Base-by-base conservation (phyloP, 202 grass and related monocot genomes). In the Zoysia matrella region DNA sequence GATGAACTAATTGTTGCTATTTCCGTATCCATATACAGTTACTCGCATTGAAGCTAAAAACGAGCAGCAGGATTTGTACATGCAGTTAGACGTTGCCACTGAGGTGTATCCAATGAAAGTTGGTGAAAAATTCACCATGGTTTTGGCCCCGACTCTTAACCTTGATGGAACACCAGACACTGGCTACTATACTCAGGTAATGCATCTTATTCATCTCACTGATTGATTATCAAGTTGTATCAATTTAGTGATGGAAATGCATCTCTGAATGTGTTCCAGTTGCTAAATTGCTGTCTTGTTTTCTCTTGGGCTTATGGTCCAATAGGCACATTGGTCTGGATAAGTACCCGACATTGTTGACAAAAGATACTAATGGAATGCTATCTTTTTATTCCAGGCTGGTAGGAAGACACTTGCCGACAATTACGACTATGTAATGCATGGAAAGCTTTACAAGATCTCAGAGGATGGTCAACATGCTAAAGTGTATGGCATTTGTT, bases 181-280 rank as follows among this genome's bases (percentile, higher is more conserved):
- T 73, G 92, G 94, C 61, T 98, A 75, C 85, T 98, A 82, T 75
- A 90, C 82, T 40, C 92, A 92, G 90, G 95, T 95, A 78, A 82
- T 6, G 6, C 4, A 7, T 10, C 68, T 56, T 39, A 0, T 62
- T 49, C 52, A 40, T 68, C 39, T 73, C 65, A 15, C 41, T 30
- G 18, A 40, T 36, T 67, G 51, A 36, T 66, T 11, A 41, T 54
- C 9, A 4, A 46, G 48, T 48, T 60, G 8, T 52, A 36, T 41
- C 40, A 74, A 13, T 60, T 82, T 49, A 74, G 66, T 55, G 12
- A 54, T n/a, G 13, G 2, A 14, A 78, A 50, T 49, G 61, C 4
- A 44, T 2, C 51, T 76, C 7, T n/a, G 11, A 58, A 14, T 66
- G 7, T 85, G 71, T 71, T 41, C 52, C 40, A 49, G 22, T 13